A percentile compares a stretch with the other conserved stretches of the same genome.
These are phyloP conservation scores for Blastobotrys petasosporus DNA, from an alignment of 1,139 yeast species.

Conservation along the genomic window DNA sequence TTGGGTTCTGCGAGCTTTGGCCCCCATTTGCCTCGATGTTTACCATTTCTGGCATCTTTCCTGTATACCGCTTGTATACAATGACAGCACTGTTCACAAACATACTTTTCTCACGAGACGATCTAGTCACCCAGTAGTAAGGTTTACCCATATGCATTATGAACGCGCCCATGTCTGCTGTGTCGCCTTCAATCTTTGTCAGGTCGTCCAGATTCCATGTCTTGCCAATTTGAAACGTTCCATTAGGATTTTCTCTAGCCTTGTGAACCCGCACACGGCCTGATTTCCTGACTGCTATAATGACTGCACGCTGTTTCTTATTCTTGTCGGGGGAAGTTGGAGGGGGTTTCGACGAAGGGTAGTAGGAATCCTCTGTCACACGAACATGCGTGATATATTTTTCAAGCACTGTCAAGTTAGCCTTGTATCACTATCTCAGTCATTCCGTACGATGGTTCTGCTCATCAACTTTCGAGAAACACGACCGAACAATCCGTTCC, in stretches of 20 bases:
- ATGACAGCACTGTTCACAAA: constrained; percentile 61
- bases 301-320: constrained; percentile 33
- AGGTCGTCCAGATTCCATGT: constrained; percentile 86
- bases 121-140: constrained; percentile 79
- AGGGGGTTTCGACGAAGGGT: constrained; percentile 25
- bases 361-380: constrained; percentile 26
- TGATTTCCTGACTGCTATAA: constrained; percentile 45
- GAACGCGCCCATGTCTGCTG: constrained; percentile 39
- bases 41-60: constrained; percentile 55
- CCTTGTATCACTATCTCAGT: not conserved
- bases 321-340: constrained; percentile 23
- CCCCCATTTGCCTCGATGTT: constrained; percentile 30
- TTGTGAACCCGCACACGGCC: constrained; percentile 77
- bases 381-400: constrained; percentile 57
- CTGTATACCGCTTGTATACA: constrained; percentile 61
- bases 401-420: constrained; percentile 31
- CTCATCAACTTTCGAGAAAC: constrained; percentile 20
- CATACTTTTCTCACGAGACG: constrained; percentile 59
- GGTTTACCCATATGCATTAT: constrained; percentile 62
- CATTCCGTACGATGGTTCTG: constrained; percentile 16
- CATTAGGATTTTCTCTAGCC: constrained; percentile 73
- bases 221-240: constrained; percentile 81
- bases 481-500: constrained; percentile 18
- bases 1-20: not conserved
- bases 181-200: constrained; percentile 50